Base-by-base conservation (phyloP, 1,139 yeast species). In the Scheffersomyces titani region DNA sequence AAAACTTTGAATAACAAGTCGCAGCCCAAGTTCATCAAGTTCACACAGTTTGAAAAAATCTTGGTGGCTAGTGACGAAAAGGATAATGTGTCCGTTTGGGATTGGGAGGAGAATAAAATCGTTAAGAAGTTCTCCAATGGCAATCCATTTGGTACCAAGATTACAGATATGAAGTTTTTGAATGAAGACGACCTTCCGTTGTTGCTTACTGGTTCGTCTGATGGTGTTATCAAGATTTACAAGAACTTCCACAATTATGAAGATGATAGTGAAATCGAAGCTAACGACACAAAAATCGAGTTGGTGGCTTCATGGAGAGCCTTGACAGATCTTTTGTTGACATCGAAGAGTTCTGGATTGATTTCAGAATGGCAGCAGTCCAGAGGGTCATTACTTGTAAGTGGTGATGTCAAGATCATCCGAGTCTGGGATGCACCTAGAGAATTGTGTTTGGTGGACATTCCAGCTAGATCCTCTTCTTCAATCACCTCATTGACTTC, bases 331-430 rank as follows among this genome's bases (percentile, higher is more conserved):
- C 78, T 93, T 64, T 74, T 92, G 44, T 76, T 90, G 46, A 89
- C 97, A 0, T 90, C 94, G 19, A 85, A 90, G 64, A 88, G 94
- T 54, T 86, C 92, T 20, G 97, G 98, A 2, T 77, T 96, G 54
- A 83, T 92, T 46, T 86, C 94, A 5, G 98, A 94, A 66, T 94
- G 99, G 99, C 98, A 93, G 68, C 99, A 94, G 70, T 89, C 96
- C 52, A 79, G 98, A 61, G 99, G 99, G 0, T 86, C 97, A 1
- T 76, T 94, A 50, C 75, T 94, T 55, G 97, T 92, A 1, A 93
- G 97, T 54, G 99, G 99, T 52, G 99, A 94, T 76, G 97, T 92
- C 11, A 91, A 93, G 63, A 87, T 92, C 40, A 92, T 94, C 54
- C 79, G 97, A 59, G 81, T 93, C 1, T 94, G 99, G 99, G 99